A percentile compares a stretch with the other conserved stretches of the same genome.
Evolutionary conservation across 805 yeast species (phyloP).

Genomic region (Lipomyces sp.): DNA sequence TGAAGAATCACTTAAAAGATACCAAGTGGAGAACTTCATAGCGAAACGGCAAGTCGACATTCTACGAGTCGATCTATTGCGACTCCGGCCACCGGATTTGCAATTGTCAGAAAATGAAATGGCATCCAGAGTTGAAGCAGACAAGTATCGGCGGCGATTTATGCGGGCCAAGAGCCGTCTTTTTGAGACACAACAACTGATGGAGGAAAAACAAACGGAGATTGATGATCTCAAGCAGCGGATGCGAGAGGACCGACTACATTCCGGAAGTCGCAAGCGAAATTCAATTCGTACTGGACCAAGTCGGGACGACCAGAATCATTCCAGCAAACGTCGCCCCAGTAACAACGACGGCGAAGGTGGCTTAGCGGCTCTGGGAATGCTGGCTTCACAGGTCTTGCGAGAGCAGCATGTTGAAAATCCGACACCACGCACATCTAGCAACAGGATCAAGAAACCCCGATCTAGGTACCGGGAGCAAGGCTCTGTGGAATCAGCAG

Average conservation of each 20-base stretch:
- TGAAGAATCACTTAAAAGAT: conserved; percentile 52
- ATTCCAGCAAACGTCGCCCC: neutral
- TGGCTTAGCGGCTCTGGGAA: conserved; percentile 57
- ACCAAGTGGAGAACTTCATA: conserved; percentile 55
- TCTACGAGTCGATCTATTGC: conserved; percentile 46
- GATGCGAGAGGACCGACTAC: conserved; percentile 38
- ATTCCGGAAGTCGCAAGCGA: neutral
- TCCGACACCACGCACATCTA: neutral
- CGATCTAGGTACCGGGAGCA: neutral
- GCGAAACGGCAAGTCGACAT: conserved; percentile 55
- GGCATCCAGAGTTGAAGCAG: conserved; percentile 46
- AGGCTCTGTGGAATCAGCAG: conserved; percentile 5
- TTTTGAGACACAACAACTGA: conserved; percentile 52
- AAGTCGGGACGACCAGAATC: conserved; percentile 22
- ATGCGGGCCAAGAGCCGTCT: conserved; percentile 52
- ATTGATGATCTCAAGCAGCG: conserved; percentile 49
- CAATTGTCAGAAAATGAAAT: conserved; percentile 45
- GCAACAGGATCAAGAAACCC: neutral
- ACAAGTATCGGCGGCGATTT: conserved; percentile 48
- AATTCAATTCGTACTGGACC: neutral
- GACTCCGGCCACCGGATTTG: conserved; percentile 36
- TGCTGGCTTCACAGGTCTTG: conserved; percentile 55
- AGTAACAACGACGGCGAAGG: conserved; percentile 28
- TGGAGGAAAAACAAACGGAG: conserved; percentile 53
- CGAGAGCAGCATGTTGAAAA: conserved; percentile 28